Evolutionary conservation across 1,284 basidiomycete species (phyloP).

Genomic region (Tremellales sp.): DNA sequence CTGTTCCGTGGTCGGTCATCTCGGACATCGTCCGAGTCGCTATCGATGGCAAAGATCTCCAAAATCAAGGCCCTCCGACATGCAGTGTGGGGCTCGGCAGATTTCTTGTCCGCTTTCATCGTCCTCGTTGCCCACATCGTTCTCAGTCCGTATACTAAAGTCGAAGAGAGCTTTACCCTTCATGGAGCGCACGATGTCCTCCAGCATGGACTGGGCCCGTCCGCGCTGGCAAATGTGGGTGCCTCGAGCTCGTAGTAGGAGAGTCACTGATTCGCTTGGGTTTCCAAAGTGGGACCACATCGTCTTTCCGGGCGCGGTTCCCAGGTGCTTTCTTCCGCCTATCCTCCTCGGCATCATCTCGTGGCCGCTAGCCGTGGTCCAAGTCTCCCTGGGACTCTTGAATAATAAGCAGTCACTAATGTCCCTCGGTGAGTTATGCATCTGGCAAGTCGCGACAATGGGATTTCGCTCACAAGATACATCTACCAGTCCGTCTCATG

Average conservation of each 20-base stretch:
- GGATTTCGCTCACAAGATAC: conserved; percentile 4
- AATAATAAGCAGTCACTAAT: conserved; percentile 54
- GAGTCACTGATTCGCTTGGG: conserved; percentile 1
- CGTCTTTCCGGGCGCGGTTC: conserved; percentile 82
- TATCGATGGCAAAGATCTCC: too few relatives aligned
- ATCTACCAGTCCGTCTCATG: conserved; percentile 62
- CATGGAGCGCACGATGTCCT: conserved; percentile 88
- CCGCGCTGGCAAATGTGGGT: conserved; percentile 7
- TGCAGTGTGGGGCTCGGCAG: too few relatives aligned
- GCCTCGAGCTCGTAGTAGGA: neutral
- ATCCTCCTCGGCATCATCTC: conserved; percentile 53
- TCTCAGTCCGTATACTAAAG: conserved; percentile 85
- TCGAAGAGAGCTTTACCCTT: conserved; percentile 94
- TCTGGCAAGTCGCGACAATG: neutral
- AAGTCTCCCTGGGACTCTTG: conserved; percentile 51
- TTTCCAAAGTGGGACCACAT: conserved; percentile 76
- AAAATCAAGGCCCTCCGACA: too few relatives aligned
- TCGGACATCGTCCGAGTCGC: too few relatives aligned
- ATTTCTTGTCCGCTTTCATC: too few relatives aligned
- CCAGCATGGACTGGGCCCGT: conserved; percentile 44
- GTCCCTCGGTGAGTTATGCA: conserved; percentile 55
- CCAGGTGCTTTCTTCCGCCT: conserved; percentile 54
- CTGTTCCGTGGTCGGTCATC: too few relatives aligned
- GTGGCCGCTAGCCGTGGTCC: conserved; percentile 52
- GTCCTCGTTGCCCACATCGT: conserved; percentile 65